Evolutionary conservation across 148 eudicot species (phyloP), one percentile per base, ranked within the genome.

Genomic region (Nepenthes gracilis): DNA sequence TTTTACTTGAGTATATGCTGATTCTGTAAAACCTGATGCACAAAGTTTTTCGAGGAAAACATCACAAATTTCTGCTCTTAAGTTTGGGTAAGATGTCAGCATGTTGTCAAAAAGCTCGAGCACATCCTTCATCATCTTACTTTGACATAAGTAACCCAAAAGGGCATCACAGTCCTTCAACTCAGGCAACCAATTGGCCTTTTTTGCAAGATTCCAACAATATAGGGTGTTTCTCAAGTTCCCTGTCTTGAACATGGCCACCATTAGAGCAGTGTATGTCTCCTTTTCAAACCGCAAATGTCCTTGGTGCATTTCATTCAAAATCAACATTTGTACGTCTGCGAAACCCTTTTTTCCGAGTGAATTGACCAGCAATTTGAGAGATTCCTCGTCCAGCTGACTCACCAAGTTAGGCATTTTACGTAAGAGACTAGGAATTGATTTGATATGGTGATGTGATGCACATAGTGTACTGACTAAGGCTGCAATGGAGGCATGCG

Each of bases 311-410:
- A 90, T 80, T 57, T 62, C 77, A 36, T 60, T 64, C 68, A 86
- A 60, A 58, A 86, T 64, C 57, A 53, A 56, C 49, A 52, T 67
- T 57, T 84, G 76, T 34, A 63, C 75, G 51, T 64, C 61, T 9
- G 70, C 12, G 33, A 70, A 72, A n/a, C 88, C 90, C 57, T 67
- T 80, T 77, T 63, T 72, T 63, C 74, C 47, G 33, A 74, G 74
- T 69, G 70, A 64, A 67, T 73, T 78, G 64, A 82, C 74, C 10
- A 82, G 71, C 45, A 65, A 15, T 71, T 80, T 84, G 12, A 82
- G 81, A 62, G 77, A 68, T 69, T 75, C 81, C n/a, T 64, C 62
- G 60, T 80, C 85, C 61, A 84, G 82, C 71, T 69, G 72, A 65
- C 61, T 23, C 57, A 62, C 52, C 54, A 72, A 72, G 35, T 66